Conservation (phyloP, 2,329 filamentous ascomycete genomes). For the Lecanicillium sp. region DNA sequence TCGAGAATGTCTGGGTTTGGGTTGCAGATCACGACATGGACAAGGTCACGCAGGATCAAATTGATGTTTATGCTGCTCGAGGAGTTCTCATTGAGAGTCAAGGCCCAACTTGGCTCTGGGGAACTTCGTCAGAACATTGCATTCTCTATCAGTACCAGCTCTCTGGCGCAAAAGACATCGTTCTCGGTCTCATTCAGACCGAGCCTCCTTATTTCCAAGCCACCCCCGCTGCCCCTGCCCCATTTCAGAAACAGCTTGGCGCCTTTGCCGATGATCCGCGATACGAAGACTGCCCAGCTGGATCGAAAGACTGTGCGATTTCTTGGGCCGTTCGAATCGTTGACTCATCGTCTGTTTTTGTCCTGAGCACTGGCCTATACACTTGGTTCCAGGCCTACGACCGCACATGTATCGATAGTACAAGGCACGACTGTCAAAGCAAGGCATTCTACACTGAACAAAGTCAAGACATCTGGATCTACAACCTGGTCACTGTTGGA, state of each 20-base stretch:
- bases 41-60: not conserved
- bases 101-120: not conserved
- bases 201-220: constrained; percentile 45
- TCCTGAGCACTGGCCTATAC: too few relatives aligned
- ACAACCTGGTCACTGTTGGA: too few relatives aligned
- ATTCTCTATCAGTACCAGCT: constrained; percentile 45
- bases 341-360: too few relatives aligned
- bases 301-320: too few relatives aligned
- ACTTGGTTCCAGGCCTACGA: too few relatives aligned
- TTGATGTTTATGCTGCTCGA: not conserved
- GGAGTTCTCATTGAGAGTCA: not conserved
- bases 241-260: constrained; percentile 14
- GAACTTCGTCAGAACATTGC: constrained; percentile 37
- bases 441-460: too few relatives aligned
- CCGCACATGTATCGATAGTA: too few relatives aligned
- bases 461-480: too few relatives aligned
- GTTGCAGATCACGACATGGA: constrained; percentile 55
- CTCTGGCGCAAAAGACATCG: constrained; percentile 40
- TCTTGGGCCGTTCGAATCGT: too few relatives aligned
- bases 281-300: too few relatives aligned
- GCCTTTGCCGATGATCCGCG: too few relatives aligned
- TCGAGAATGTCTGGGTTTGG: constrained; percentile 59
- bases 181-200: constrained; percentile 58
- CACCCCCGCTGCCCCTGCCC: constrained; percentile 18
- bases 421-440: too few relatives aligned